phyloP scores from a whole-genome alignment of 2,329 filamentous ascomycete genomes.

The Davidsoniella eucalypti region DNA sequence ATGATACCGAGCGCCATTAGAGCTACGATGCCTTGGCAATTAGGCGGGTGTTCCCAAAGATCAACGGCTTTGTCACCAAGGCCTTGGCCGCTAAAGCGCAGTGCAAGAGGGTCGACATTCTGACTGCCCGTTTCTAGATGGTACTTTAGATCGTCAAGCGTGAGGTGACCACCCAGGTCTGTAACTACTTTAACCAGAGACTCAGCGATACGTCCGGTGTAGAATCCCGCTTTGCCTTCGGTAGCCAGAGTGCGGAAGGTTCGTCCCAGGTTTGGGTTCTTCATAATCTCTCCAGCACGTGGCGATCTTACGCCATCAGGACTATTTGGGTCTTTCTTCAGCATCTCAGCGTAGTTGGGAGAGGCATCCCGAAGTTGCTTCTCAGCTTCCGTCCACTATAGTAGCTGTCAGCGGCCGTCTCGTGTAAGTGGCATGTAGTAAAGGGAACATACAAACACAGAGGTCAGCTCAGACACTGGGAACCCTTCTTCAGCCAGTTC shows the following conservation, averaged over 20 bases:
- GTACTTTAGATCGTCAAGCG: constrained; percentile 62
- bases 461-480: constrained; percentile 68
- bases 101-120: constrained; percentile 67
- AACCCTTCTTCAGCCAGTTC: constrained; percentile 77
- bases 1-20: constrained; percentile 88
- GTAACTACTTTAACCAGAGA: constrained; percentile 63
- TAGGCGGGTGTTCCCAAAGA: constrained; percentile 93
- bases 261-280: constrained; percentile 61
- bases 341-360: constrained; percentile 72
- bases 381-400: constrained; percentile 58
- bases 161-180: constrained; percentile 60
- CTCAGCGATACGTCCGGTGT: constrained; percentile 67
- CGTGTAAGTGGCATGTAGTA: not conserved
- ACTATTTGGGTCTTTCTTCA: constrained; percentile 58
- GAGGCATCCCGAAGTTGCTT: constrained; percentile 51
- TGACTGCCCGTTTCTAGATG: constrained; percentile 57
- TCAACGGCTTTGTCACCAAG: constrained; percentile 55
- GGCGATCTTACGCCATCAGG: constrained; percentile 59
- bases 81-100: constrained; percentile 54
- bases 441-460: constrained; percentile 40
- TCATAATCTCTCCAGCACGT: constrained; percentile 70
- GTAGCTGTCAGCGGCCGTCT: not conserved
- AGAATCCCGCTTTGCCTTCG: constrained; percentile 82
- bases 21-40: constrained; percentile 89
- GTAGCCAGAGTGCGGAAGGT: constrained; percentile 67